Base-by-base conservation (phyloP, 2,329 filamentous ascomycete species). In the Microsporum ferrugineum region DNA sequence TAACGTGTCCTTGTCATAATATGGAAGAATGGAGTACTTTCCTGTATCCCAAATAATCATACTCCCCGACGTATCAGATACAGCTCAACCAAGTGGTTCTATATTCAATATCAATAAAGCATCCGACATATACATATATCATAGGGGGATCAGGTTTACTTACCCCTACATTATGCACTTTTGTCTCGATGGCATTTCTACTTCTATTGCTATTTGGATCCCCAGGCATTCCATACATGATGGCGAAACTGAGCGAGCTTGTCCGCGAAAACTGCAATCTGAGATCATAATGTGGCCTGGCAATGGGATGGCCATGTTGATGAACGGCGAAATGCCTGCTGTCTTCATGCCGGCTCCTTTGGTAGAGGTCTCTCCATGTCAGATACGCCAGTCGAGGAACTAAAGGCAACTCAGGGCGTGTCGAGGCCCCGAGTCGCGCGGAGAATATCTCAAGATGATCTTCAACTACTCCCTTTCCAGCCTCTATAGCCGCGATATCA, bases 281-380 rank as follows among this genome's bases (percentile, higher is more conserved):
- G 23, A 89, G 76, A 70, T 89, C 87, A 74, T 89, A 88, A 69
- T 87, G 84, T 0, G 79, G 79, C 29, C 86, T 85, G 7, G 86
- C 84, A 49, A 87, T 71, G 1, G 86, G 87, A 68, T 89, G 86
- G 68, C 88, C 85, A 69, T 89, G 86, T 68, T 89, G 86, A 70
- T 89, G 85, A 41, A 89, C 79, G 58, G 89, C 82, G 68, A 88
- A 89, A 69, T 86, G 83, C 27, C 72, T 71, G 6, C 81, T 80
- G 49, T 77, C 63, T 0, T 69, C 60, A 61, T 78, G 72, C 57
- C 76, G 70, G 64, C 81, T 82, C 8, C 74, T 70, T n/a, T 67
- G 66, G 66, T 82, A 83, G 1, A 83, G 68, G 2, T 72, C 67
- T 29, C 69, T 62, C 70, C 79, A 82, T 1, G 73, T 70, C 1